Evolutionary conservation across 768 basidiomycete genomes (phyloP), one percentile per base, ranked within the genome.

Genomic region (Leccinum uliginosum): DNA sequence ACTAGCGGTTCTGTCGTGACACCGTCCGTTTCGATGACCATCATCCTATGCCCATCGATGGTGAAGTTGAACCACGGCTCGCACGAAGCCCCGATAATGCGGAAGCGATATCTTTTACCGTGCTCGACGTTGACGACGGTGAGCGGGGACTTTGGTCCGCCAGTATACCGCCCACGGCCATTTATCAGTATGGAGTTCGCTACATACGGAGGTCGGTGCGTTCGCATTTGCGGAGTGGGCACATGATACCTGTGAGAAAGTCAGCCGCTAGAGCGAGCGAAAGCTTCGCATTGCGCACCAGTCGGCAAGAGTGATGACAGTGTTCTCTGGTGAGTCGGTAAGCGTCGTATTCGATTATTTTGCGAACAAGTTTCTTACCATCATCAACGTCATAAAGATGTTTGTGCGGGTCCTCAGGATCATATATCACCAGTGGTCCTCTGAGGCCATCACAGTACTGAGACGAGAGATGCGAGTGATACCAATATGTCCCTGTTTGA

Each of bases 361-460:
- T 11, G 12, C 6, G 34, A 34, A 23, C 48, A n/a, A 14, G 5
- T 26, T n/a, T 50, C 62, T 11, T 49, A 74, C 76, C 76, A 63
- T 80, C 64, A 54, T 79, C 78, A 6, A 79, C 68, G 43, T 78
- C 78, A 46, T 79, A 79, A 38, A 77, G 58, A 32, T 62, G 40
- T 9, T 50, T 61, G 40, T 72, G 65, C 4, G 78, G 79, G 57
- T 80, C 79, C 2, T 69, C 34, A 1, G 75, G 74, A 56, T 79
- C 76, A 54, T 78, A 78, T 29, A 79, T 69, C 5, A 78, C 71
- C 12, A 79, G 51, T 15, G 67, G 57, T 45, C 65, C 67, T 35
- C 65, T 60, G 21, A 67, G 57, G 23, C 65, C 66, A 47, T 67
- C 65, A n/a, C 65, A 67, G 55, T 78, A 78, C 52, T 78, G 75